Percentiles rank a stretch among this genome's conserved stretches.
These are phyloP conservation scores for Rutstroemia sp. DNA, from an alignment of 2,329 filamentous ascomycete species.

Conservation along the genomic window DNA sequence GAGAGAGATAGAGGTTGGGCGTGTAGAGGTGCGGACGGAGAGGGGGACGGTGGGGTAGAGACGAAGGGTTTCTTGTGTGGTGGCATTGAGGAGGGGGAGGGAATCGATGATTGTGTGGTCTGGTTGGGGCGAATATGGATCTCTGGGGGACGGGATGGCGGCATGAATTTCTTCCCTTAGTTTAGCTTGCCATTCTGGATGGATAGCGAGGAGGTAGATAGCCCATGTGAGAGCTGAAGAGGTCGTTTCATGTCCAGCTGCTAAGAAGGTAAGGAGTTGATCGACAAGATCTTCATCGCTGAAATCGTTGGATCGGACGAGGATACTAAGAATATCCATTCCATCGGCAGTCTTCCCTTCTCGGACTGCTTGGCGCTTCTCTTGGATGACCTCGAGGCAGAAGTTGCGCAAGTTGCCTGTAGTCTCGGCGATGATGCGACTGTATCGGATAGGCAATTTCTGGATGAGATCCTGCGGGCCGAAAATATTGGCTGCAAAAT, in stretches of 20 bases:
- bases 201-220: conserved; percentile 51
- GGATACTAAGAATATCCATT: conserved; percentile 71
- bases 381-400: conserved; percentile 58
- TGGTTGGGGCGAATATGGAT: conserved; percentile 46
- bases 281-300: conserved; percentile 70
- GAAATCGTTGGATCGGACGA: conserved; percentile 68
- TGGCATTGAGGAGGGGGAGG: conserved; percentile 58
- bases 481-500: conserved; percentile 52
- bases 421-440: conserved; percentile 51
- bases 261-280: conserved; percentile 83
- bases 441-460: conserved; percentile 61
- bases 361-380: conserved; percentile 49
- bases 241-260: conserved; percentile 73
- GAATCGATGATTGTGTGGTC: conserved; percentile 48
- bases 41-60: conserved; percentile 59
- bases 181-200: conserved; percentile 48
- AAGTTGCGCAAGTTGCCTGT: conserved; percentile 52
- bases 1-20: conserved; percentile 47
- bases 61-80: conserved; percentile 61
- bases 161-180: conserved; percentile 56
- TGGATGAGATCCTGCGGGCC: conserved; percentile 53
- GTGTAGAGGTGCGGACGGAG: conserved; percentile 52
- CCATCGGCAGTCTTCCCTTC: conserved; percentile 28
- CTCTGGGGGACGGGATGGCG: conserved; percentile 36
- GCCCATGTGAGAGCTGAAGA: conserved; percentile 67